These are phyloP conservation scores for Lotus japonicus DNA, from an alignment of 306 rosid species.

Conservation along the genomic window DNA sequence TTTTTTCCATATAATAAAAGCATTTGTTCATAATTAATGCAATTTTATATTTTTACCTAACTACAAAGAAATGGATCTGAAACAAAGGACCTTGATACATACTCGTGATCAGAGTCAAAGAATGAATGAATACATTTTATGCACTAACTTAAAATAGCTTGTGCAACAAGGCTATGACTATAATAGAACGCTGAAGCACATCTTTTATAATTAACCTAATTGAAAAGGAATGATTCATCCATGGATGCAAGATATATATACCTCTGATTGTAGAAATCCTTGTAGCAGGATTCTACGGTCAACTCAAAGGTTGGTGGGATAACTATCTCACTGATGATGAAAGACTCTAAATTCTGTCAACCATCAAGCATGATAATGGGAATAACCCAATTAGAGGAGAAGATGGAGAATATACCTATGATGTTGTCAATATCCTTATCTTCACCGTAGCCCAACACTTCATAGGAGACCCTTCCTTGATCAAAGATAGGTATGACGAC, in stretches of 20 bases:
- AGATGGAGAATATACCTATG: too few species aligned
- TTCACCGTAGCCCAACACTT: too few species aligned
- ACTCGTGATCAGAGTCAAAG: background rate
- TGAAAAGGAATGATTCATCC: conserved; percentile 3
- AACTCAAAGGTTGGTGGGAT: too few species aligned
- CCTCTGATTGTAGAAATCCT: too few species aligned
- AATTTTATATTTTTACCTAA: background rate
- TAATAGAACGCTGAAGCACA: background rate
- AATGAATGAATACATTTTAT: background rate
- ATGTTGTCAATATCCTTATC: too few species aligned
- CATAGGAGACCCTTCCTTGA: too few species aligned
- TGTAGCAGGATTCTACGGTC: too few species aligned
- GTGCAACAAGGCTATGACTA: conserved; percentile 6
- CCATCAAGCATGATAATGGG: too few species aligned
- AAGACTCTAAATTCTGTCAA: too few species aligned
- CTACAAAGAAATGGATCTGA: background rate
- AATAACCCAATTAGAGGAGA: too few species aligned
- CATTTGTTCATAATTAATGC: background rate
- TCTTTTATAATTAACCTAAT: background rate
- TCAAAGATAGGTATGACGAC: too few species aligned
- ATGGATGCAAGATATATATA: background rate
- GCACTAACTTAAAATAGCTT: conserved; percentile 11
- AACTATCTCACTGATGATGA: too few species aligned
- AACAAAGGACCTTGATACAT: background rate
- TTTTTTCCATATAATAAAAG: background rate